These are phyloP conservation scores for Sporobolomyces pararoseus DNA, from an alignment of 768 basidiomycete genomes.

Conservation along the genomic window DNA sequence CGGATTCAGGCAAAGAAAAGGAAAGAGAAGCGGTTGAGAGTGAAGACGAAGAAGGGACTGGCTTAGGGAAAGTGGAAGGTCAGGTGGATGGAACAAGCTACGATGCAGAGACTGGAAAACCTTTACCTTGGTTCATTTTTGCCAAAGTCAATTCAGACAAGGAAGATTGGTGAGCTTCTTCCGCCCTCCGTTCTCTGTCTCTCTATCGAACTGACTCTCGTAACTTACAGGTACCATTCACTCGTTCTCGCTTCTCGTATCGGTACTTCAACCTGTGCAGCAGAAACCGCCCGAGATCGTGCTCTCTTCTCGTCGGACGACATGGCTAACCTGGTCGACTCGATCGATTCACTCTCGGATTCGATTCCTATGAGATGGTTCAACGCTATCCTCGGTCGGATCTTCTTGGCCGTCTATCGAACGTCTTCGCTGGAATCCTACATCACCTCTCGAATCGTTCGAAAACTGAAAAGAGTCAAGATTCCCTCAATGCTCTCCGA, in stretches of 20 bases:
- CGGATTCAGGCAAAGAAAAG: slow-evolving; percentile 30
- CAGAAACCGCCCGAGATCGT: slow-evolving; percentile 60
- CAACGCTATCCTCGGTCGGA: slow-evolving; percentile 84
- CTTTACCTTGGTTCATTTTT: slow-evolving; percentile 81
- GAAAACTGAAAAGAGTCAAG: slow-evolving; percentile 87
- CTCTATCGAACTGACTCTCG: not conserved
- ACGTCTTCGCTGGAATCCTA: slow-evolving; percentile 62
- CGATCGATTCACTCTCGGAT: slow-evolving; percentile 87
- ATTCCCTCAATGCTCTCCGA: slow-evolving; percentile 80
- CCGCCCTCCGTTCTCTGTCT: slow-evolving; percentile 54
- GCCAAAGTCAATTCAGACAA: slow-evolving; percentile 80
- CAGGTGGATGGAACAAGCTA: slow-evolving; percentile 40
- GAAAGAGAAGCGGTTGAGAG: slow-evolving; percentile 4
- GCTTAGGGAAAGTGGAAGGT: slow-evolving; percentile 70
- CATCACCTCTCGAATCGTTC: slow-evolving; percentile 84
- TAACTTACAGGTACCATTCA: slow-evolving; percentile 55
- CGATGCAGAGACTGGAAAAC: slow-evolving; percentile 54
- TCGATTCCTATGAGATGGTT: slow-evolving; percentile 97
- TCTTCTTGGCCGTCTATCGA: slow-evolving; percentile 87
- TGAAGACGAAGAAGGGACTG: slow-evolving; percentile 10
- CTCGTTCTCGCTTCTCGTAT: slow-evolving; percentile 63
- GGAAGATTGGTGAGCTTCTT: slow-evolving; percentile 93
- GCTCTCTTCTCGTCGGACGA: slow-evolving; percentile 67
- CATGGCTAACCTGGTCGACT: slow-evolving; percentile 76
- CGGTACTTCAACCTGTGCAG: slow-evolving; percentile 68